These are phyloP conservation scores for Nemania sp. DNA, from an alignment of 2,329 filamentous ascomycete genomes.

Conservation along the genomic window DNA sequence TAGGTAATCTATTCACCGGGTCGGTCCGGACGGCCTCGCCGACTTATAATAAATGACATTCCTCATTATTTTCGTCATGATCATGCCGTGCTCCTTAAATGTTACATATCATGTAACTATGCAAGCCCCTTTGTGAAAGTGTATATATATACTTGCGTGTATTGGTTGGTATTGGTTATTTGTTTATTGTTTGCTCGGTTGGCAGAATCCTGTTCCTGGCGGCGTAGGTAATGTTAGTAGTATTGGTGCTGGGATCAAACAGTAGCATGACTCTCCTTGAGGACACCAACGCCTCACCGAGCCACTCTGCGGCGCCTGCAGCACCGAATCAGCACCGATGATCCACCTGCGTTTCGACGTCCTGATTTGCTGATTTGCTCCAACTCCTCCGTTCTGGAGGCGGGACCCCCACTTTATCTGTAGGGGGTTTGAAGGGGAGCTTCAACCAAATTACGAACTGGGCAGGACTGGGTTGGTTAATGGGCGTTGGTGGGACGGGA, in stretches of 20 bases:
- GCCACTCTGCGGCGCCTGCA: conserved; percentile 2
- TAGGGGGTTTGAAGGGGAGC: conserved; percentile 18
- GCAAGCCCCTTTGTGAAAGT: neutral
- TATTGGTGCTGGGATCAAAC: neutral
- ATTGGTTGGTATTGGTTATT: neutral
- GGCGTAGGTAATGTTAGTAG: too few species aligned
- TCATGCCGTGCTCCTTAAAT: conserved; percentile 14
- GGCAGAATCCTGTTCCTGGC: neutral
- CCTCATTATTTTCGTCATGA: conserved; percentile 32
- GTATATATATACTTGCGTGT: neutral
- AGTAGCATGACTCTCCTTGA: conserved; percentile 18
- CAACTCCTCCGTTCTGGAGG: neutral
- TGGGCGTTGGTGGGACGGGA: conserved; percentile 30
- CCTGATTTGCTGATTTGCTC: conserved; percentile 34
- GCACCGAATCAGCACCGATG: conserved; percentile 25
- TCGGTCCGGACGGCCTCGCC: conserved; percentile 31
- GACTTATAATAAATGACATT: conserved; percentile 16
- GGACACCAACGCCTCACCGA: conserved; percentile 17
- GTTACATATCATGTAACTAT: conserved; percentile 8
- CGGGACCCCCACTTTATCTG: conserved; percentile 31
- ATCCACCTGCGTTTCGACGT: conserved; percentile 34
- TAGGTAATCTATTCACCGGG: conserved; percentile 11
- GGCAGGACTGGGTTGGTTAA: conserved; percentile 2
- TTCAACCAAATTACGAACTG: conserved; percentile 24
- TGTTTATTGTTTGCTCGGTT: neutral